Base-by-base conservation (phyloP, 164 flowering plant species). In the Dillenia turbinata region DNA sequence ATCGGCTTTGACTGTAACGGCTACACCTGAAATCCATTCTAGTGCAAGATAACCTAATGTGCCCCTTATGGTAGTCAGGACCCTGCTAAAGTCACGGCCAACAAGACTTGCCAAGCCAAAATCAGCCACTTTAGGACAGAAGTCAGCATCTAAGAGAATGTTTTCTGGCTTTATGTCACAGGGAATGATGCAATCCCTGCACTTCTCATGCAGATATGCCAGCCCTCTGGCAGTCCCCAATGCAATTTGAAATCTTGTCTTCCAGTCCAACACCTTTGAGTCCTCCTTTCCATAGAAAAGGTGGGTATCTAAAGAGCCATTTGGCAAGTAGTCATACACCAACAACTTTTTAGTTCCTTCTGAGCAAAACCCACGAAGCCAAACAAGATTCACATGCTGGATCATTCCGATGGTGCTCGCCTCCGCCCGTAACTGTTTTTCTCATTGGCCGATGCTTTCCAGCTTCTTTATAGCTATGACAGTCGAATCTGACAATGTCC, bases 61-160 rank as follows among this genome's bases (percentile, higher is more conserved):
- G 10, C 81, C 78, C 62, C 81, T 74, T 67, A 77, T 74, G 53
- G 78, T 77, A n/a, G 81, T 77, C 9, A 77, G 59, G 13, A 77
- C 81, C 50, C 81, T 17, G 61, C 81, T 77, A 65, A 77, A 77
- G 1, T 77, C 78, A 19, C 78, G 54, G 76, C 76, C 52, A 77
- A 71, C 40, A 33, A 33, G 40, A 0, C 5, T 5, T 33, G 40
- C 40, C 40, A 33, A 63, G 40, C 40, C 40, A 33, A 33, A 33
- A 33, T 33, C 40, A 33, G 40, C 40, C 40, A 33, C 40, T 33
- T 77, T 73, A 7, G 80, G 75, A 47, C 75, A 67, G n/a, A 70
- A 55, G 3, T 77, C 66, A 55, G 68, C 40, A 33, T 33, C 40
- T 5, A 33, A 33, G 7, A 33, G 40, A 5, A 33, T 33, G 7